These are phyloP conservation scores for Phytophthora quininea DNA, from an alignment of 352 stramenopile species.

Conservation along the genomic window DNA sequence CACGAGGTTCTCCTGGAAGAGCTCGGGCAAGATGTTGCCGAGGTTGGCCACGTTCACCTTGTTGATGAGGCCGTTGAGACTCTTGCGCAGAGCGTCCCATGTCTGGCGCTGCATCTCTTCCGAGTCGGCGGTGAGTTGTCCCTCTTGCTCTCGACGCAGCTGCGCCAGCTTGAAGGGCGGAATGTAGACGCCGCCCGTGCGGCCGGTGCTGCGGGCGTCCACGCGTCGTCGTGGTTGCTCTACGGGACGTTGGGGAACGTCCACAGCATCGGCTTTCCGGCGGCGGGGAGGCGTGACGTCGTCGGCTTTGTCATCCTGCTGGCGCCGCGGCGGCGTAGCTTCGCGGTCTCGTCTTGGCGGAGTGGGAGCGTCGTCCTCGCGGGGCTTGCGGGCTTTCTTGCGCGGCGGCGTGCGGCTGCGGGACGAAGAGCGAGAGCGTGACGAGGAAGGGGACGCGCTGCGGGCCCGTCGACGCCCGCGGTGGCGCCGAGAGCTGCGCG, in stretches of 20 bases:
- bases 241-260: background rate
- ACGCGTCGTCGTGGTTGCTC: constrained; percentile 17
- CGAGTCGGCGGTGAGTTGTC: constrained; percentile 38
- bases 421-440: constrained; percentile 21
- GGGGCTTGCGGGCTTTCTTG: constrained; percentile 28
- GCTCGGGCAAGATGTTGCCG: constrained; percentile 94
- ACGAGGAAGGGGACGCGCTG: constrained; percentile 22
- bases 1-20: constrained; percentile 98
- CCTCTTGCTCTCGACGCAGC: constrained; percentile 55
- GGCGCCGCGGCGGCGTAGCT: constrained; percentile 22
- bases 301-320: constrained; percentile 8
- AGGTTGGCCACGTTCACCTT: constrained; percentile 95
- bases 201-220: constrained; percentile 54
- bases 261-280: constrained; percentile 11
- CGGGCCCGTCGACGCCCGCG: constrained; percentile 23
- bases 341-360: background rate
- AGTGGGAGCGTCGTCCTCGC: constrained; percentile 2
- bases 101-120: constrained; percentile 91
- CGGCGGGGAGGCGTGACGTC: constrained; percentile 16
- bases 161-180: constrained; percentile 93
- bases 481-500: constrained; percentile 19
- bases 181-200: constrained; percentile 92
- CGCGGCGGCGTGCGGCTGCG: constrained; percentile 30
- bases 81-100: constrained; percentile 97
- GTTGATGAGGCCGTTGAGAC: constrained; percentile 99